Percentiles rank a stretch among this genome's conserved stretches.
Conservation (phyloP, 345 rosid species). For the Garcia nutans region DNA sequence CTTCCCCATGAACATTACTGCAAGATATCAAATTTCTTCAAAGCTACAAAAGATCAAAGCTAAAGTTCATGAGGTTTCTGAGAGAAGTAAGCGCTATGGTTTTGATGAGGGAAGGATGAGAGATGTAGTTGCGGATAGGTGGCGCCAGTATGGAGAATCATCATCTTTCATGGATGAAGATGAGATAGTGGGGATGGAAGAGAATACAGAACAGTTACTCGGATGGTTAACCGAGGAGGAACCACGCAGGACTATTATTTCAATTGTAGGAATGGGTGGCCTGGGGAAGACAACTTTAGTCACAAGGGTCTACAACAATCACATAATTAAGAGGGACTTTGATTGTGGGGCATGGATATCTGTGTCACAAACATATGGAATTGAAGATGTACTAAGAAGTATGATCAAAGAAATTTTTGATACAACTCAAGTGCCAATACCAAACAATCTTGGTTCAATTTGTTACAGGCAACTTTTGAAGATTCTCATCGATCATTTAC, state of each 20-base stretch:
- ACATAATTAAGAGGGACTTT: constrained; percentile 12
- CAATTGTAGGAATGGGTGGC: constrained; percentile 38
- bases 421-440: constrained; percentile 9
- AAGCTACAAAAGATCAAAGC: constrained; percentile 23
- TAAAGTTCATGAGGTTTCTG: constrained; percentile 23
- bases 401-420: constrained; percentile 25
- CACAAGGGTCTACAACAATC: constrained; percentile 22
- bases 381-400: constrained; percentile 22
- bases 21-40: constrained; percentile 18
- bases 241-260: constrained; percentile 24
- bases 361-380: constrained; percentile 21
- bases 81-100: constrained; percentile 28
- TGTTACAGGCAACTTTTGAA: constrained; percentile 22
- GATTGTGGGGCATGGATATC: constrained; percentile 33
- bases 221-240: constrained; percentile 23
- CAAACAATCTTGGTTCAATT: constrained; percentile 22
- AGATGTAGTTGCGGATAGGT: not conserved
- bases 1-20: constrained; percentile 17
- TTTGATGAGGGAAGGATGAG: constrained; percentile 23
- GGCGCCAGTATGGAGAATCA: constrained; percentile 23
- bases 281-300: constrained; percentile 40
- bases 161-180: constrained; percentile 30
- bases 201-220: constrained; percentile 12
- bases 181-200: constrained; percentile 36
- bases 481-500: constrained; percentile 21